Conservation (phyloP, 345 rosid genomes). For the Citrus sp. region DNA sequence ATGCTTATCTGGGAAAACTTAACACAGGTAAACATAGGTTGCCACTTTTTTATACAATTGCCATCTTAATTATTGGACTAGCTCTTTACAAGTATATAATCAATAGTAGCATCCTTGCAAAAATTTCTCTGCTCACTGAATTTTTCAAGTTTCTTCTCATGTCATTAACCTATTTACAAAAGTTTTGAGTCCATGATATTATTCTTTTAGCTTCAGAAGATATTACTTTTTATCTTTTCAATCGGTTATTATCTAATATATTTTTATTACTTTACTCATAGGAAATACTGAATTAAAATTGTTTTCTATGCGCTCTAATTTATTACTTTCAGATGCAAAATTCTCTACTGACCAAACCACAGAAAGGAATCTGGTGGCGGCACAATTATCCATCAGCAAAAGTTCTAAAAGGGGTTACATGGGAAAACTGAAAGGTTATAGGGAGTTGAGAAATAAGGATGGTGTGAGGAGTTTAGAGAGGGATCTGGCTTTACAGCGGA, state of each 20-base stretch:
- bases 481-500: slow-evolving; percentile 30
- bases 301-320: background rate
- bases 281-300: background rate
- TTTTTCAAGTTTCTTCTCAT: background rate
- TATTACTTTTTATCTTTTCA: background rate
- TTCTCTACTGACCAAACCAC: slow-evolving; percentile 19
- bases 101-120: background rate
- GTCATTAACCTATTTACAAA: background rate
- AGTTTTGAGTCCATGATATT: background rate
- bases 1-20: slow-evolving; percentile 57
- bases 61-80: background rate
- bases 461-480: slow-evolving; percentile 11
- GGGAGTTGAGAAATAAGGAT: slow-evolving; percentile 18
- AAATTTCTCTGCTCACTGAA: background rate
- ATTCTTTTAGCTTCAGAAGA: background rate
- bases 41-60: background rate
- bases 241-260: background rate
- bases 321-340: slow-evolving; percentile 29
- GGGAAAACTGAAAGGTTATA: slow-evolving; percentile 18
- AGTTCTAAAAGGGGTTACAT: slow-evolving; percentile 18
- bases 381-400: slow-evolving; percentile 20
- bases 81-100: background rate
- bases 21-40: slow-evolving; percentile 28
- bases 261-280: background rate
- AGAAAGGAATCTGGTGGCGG: slow-evolving; percentile 17